Evolutionary conservation across 805 yeast genomes (phyloP).

Genomic region (Millerozyma acaciae): DNA sequence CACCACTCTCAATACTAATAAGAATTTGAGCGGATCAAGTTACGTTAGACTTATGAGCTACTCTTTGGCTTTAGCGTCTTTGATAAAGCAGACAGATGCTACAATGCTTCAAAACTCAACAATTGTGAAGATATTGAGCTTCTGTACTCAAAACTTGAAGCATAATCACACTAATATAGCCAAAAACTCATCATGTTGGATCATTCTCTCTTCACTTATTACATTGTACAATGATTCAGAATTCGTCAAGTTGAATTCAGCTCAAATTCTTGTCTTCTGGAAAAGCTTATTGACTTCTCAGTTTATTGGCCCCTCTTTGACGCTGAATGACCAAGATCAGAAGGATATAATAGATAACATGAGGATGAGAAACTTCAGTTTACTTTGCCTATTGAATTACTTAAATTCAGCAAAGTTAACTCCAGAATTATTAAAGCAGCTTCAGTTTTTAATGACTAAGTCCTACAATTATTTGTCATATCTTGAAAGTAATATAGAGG

Average conservation of each 20-base stretch:
- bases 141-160: slow-evolving; percentile 43
- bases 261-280: slow-evolving; percentile 43
- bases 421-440: slow-evolving; percentile 38
- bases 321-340: slow-evolving; percentile 11
- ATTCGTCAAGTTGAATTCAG: slow-evolving; percentile 40
- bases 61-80: slow-evolving; percentile 33
- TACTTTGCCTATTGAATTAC: slow-evolving; percentile 37
- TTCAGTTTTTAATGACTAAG: slow-evolving; percentile 38
- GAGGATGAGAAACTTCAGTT: slow-evolving; percentile 34
- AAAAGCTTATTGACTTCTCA: slow-evolving; percentile 42
- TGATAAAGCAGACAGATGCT: slow-evolving; percentile 34
- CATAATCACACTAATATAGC: slow-evolving; percentile 24
- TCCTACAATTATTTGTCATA: slow-evolving; percentile 38
- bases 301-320: slow-evolving; percentile 22
- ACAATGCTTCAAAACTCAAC: slow-evolving; percentile 36
- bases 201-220: slow-evolving; percentile 36
- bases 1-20: slow-evolving; percentile 10
- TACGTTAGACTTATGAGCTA: slow-evolving; percentile 26
- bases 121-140: slow-evolving; percentile 39
- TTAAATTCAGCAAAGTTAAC: slow-evolving; percentile 33
- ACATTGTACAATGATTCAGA: slow-evolving; percentile 39
- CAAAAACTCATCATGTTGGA: slow-evolving; percentile 38
- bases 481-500: slow-evolving; percentile 34
- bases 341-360: slow-evolving; percentile 35
- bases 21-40: slow-evolving; percentile 15